phyloP scores from a whole-genome alignment of 2,329 filamentous ascomycete species.

The Penicillium sp. region DNA sequence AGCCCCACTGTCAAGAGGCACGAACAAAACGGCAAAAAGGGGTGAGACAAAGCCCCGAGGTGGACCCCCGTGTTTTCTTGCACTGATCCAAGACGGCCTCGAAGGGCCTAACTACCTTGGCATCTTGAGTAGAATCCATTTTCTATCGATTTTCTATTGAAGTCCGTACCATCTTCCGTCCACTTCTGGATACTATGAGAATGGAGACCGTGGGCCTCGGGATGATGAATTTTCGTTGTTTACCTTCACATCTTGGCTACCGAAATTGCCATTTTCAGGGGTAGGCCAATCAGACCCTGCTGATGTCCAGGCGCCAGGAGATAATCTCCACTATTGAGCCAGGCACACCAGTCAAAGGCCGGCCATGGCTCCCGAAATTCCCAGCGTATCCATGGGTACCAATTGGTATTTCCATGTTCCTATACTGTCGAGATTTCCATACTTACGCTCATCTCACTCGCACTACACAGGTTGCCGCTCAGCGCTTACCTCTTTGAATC shows the following conservation, averaged over 20 bases:
- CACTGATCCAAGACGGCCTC: not conserved
- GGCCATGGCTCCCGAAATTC: conserved; percentile 14
- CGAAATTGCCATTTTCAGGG: conserved; percentile 24
- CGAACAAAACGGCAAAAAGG: not conserved
- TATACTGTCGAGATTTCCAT: not conserved
- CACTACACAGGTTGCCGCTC: not conserved
- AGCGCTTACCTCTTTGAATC: not conserved
- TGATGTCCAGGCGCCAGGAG: not conserved
- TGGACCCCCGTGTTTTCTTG: not conserved
- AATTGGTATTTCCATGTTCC: not conserved
- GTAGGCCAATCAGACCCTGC: conserved; percentile 26
- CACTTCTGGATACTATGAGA: not conserved
- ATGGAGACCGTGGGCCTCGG: not conserved
- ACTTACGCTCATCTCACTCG: no score
- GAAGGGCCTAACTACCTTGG: not conserved
- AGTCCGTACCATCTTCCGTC: no score
- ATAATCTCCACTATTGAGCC: conserved; percentile 8
- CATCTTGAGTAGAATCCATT: not conserved
- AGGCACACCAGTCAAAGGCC: conserved; percentile 34
- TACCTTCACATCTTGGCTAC: conserved; percentile 5
- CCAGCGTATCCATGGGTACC: conserved; percentile 22
- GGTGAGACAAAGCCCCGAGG: conserved; percentile 1
- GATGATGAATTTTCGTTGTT: conserved; percentile 27
- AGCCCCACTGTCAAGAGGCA: not conserved
- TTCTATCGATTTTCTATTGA: not conserved